These are phyloP conservation scores for Gossypium anomalum DNA, from an alignment of 345 rosid species.

Conservation along the genomic window DNA sequence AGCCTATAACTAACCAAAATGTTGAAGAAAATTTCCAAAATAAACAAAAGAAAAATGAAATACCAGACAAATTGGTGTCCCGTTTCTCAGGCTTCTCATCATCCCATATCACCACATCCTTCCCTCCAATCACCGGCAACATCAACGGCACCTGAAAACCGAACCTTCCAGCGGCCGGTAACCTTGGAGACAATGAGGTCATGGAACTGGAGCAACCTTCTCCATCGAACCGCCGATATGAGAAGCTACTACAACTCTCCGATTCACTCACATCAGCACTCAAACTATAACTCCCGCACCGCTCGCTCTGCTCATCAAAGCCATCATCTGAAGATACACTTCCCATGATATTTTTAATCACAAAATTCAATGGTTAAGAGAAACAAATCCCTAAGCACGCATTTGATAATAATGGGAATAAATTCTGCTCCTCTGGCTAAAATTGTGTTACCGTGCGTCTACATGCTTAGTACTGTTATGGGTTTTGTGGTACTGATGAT, in stretches of 20 bases:
- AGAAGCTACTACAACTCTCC: constrained; percentile 83
- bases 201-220: constrained; percentile 66
- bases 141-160: constrained; percentile 47
- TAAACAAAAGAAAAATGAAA: background rate
- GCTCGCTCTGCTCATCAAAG: constrained; percentile 60
- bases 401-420: constrained; percentile 8
- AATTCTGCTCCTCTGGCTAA: background rate
- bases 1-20: background rate
- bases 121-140: constrained; percentile 64
- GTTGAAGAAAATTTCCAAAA: background rate
- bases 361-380: constrained; percentile 23
- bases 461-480: constrained; percentile 1
- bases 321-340: constrained; percentile 68
- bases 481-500: constrained; percentile 14
- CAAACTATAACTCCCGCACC: constrained; percentile 86
- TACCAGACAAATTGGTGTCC: constrained; percentile 71
- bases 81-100: constrained; percentile 52
- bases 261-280: constrained; percentile 98
- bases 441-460: background rate
- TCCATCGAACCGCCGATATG: constrained; percentile 59
- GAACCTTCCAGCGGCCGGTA: constrained; percentile 30
- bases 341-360: constrained; percentile 36
- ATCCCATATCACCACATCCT: constrained; percentile 57
- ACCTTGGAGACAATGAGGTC: constrained; percentile 60
- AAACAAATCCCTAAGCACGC: constrained; percentile 15